A percentile compares a stretch with the other conserved stretches of the same genome.
phyloP scores from a whole-genome alignment of 2,329 filamentous ascomycete genomes.

The Epichloe uncinata region DNA sequence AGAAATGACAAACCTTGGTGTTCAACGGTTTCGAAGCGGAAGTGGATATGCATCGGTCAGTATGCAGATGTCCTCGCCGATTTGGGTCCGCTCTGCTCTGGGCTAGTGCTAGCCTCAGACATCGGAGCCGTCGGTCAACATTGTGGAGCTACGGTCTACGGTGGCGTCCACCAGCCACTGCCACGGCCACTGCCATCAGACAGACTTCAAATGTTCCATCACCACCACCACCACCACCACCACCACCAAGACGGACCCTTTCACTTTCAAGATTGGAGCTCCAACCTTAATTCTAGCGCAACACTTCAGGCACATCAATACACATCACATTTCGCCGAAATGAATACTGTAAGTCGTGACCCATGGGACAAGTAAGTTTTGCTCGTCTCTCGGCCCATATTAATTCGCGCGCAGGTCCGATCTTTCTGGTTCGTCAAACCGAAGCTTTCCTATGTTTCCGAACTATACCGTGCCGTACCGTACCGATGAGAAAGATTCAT shows the following conservation, averaged over 20 bases:
- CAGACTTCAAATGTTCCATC: neutral
- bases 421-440: conserved; percentile 47
- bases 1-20: neutral
- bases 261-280: neutral
- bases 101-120: too few relatives aligned
- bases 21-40: neutral
- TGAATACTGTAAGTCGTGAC: conserved; percentile 39
- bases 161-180: neutral
- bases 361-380: neutral
- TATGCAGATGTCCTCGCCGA: neutral
- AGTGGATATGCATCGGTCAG: neutral
- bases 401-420: conserved; percentile 32
- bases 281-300: neutral
- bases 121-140: too few relatives aligned
- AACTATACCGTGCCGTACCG: neutral
- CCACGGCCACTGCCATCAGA: neutral
- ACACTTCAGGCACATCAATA: neutral
- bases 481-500: neutral
- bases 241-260: neutral
- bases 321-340: conserved; percentile 13
- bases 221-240: neutral
- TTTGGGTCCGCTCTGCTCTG: too few relatives aligned
- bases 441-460: neutral
- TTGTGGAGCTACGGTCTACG: neutral
- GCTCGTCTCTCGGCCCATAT: conserved; percentile 1